These are phyloP conservation scores for Polymyxa betae DNA, from an alignment of 208 protist species.

Conservation along the genomic window DNA sequence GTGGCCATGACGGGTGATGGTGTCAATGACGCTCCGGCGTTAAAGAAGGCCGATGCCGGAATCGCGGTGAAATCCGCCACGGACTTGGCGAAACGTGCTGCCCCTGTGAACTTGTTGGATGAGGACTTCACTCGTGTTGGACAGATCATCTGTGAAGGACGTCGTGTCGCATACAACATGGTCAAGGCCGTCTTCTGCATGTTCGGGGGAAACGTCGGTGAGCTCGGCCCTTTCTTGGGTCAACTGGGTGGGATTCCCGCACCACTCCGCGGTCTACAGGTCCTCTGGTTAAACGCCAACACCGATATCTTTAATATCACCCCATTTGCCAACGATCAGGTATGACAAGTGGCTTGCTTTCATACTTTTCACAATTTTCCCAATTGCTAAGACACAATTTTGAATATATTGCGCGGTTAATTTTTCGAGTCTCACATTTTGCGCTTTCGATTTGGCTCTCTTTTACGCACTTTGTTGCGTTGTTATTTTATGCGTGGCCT, in stretches of 20 bases:
- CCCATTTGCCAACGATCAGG: too few relatives aligned
- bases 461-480: too few relatives aligned
- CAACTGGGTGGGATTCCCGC: slow-evolving; percentile 82
- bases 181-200: slow-evolving; percentile 91
- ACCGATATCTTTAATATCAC: too few relatives aligned
- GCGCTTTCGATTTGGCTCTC: too few relatives aligned
- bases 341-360: too few relatives aligned
- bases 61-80: slow-evolving; percentile 93
- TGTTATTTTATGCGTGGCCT: too few relatives aligned
- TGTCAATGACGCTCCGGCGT: slow-evolving; percentile 87
- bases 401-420: too few relatives aligned
- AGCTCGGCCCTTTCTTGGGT: slow-evolving; percentile 55
- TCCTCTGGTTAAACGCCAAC: slow-evolving; percentile 95
- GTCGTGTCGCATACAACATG: slow-evolving; percentile 89
- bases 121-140: slow-evolving; percentile 94
- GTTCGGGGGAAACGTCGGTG: slow-evolving; percentile 77
- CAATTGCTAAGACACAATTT: too few relatives aligned
- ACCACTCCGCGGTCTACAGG: slow-evolving; percentile 84
- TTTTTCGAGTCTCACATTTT: too few relatives aligned
- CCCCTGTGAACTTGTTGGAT: slow-evolving; percentile 80
- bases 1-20: slow-evolving; percentile 82
- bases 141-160: slow-evolving; percentile 81
- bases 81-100: slow-evolving; percentile 88
- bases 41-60: slow-evolving; percentile 94
- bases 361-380: too few relatives aligned